Base-by-base conservation (phyloP, 352 stramenopile species). In the Globisporangium cylindrosporum region DNA sequence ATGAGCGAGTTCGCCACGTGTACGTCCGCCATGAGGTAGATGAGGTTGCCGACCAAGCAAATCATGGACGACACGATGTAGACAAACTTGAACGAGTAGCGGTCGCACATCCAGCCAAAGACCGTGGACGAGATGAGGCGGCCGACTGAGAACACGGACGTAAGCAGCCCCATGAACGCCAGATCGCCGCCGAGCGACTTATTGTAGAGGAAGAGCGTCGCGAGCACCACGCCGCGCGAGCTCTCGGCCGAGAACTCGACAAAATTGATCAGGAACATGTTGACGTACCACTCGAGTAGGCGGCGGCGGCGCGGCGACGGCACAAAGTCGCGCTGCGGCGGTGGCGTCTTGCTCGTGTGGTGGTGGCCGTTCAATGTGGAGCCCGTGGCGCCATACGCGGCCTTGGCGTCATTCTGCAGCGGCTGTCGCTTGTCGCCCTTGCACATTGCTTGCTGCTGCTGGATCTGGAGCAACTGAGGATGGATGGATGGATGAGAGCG, bases 51-150 rank as follows among this genome's bases (percentile, higher is more conserved):
- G 8, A 87, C 20, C 9, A 94, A 65, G 56, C 86, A 91, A 24
- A 94, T 89, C 7, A 36, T 72, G 46, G 86, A 92, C n/a, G 86
- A 92, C 56, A 90, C 78, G 41, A 94, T 67, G 60, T 94, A 94
- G 20, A 94, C 86, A 34, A 76, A 89, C 70, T 84, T 85, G 69
- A 92, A 94, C 61, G 86, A 86, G 73, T 90, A 93, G 58, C 64
- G 83, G 59, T 94, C 86, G 74, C 86, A 92, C 79, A 94, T 91
- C 86, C 86, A 94, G 67, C 86, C 86, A 56, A 94, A 92, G 27
- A 92, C 67, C 1, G 80, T 91, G 53, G 84, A 94, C 57, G 86
- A 94, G 64, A 94, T 90, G 59, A 94, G 76, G 12, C 86, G 67
- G 2, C 86, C 86, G n/a, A 94, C 84, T 9, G 80, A 91, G 69